Conservation (phyloP, 2,329 filamentous ascomycete genomes). For the Basipetospora chlamydospora region DNA sequence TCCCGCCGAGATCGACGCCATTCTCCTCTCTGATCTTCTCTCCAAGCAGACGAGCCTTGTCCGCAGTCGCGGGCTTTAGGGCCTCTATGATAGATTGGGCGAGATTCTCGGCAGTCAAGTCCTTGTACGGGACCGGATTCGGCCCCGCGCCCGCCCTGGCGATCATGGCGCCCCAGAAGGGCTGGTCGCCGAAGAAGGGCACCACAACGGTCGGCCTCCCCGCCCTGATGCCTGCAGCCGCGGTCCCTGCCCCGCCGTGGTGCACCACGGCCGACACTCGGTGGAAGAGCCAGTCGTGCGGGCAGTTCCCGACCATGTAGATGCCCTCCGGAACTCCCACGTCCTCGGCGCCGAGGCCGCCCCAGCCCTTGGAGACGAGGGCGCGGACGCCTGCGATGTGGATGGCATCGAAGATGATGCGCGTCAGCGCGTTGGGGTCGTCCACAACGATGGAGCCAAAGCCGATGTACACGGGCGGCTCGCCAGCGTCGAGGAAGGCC, state of each 20-base stretch:
- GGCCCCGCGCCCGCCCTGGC: slow-evolving; percentile 59
- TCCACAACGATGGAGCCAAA: slow-evolving; percentile 76
- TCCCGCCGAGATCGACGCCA: slow-evolving; percentile 47
- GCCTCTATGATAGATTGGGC: slow-evolving; percentile 49
- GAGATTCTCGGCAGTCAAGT: slow-evolving; percentile 50
- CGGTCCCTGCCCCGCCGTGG: slow-evolving; percentile 79
- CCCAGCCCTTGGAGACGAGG: slow-evolving; percentile 79
- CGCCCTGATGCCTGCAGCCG: slow-evolving; percentile 68
- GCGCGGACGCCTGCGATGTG: slow-evolving; percentile 55
- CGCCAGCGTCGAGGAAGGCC: slow-evolving; percentile 51
- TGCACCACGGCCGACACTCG: slow-evolving; percentile 72
- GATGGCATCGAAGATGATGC: slow-evolving; percentile 58
- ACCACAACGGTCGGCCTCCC: slow-evolving; percentile 72
- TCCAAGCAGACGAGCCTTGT: slow-evolving; percentile 43
- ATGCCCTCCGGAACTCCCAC: slow-evolving; percentile 58
- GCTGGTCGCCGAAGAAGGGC: slow-evolving; percentile 77
- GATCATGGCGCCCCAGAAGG: slow-evolving; percentile 71
- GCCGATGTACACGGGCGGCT: slow-evolving; percentile 66
- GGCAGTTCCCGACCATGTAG: slow-evolving; percentile 72
- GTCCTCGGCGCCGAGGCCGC: slow-evolving; percentile 61
- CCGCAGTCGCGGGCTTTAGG: slow-evolving; percentile 42
- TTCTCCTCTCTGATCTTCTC: slow-evolving; percentile 51
- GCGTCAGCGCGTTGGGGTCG: slow-evolving; percentile 56
- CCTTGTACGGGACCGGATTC: slow-evolving; percentile 51
- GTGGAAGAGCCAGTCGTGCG: slow-evolving; percentile 81